These are phyloP conservation scores for Sanghuangporus weigelae DNA, from an alignment of 1,284 basidiomycete genomes.

Conservation along the genomic window DNA sequence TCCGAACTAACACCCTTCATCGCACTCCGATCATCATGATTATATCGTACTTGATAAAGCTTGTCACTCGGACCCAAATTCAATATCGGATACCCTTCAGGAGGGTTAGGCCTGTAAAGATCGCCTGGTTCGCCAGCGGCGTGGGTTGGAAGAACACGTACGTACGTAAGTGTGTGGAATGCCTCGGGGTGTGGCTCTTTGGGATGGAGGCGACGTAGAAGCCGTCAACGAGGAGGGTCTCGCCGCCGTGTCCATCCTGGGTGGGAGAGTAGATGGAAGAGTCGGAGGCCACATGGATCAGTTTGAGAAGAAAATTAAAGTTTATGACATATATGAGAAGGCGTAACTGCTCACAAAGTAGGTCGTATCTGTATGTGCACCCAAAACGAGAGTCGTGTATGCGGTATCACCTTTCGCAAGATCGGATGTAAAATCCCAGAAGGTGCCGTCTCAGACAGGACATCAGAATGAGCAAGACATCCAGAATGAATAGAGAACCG, in stretches of 20 bases:
- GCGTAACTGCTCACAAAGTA: constrained; percentile 63
- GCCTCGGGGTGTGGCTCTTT: constrained; percentile 68
- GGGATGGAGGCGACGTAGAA: constrained; percentile 82
- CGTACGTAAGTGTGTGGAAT: constrained; percentile 65
- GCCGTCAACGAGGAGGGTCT: constrained; percentile 89
- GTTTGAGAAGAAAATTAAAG: constrained; percentile 44
- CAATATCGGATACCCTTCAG: constrained; percentile 61
- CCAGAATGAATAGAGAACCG: constrained; percentile 21
- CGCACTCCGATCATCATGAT: constrained; percentile 90
- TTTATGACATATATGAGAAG: background rate
- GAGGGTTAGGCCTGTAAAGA: constrained; percentile 59
- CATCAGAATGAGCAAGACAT: constrained; percentile 10
- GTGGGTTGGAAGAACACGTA: constrained; percentile 78
- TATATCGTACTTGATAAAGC: constrained; percentile 84
- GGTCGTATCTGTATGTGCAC: constrained; percentile 93
- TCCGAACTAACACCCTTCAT: constrained; percentile 55
- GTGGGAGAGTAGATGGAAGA: constrained; percentile 93
- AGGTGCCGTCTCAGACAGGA: constrained; percentile 65
- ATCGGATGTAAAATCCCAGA: constrained; percentile 97
- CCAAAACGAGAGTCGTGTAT: constrained; percentile 85
- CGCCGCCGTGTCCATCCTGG: constrained; percentile 77
- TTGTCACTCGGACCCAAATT: constrained; percentile 61
- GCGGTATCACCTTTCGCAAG: constrained; percentile 59
- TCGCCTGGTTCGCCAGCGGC: constrained; percentile 76
- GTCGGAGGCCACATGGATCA: constrained; percentile 88